These are phyloP conservation scores for Claviceps lovelessii DNA, from an alignment of 2,329 filamentous ascomycete genomes.

Conservation along the genomic window DNA sequence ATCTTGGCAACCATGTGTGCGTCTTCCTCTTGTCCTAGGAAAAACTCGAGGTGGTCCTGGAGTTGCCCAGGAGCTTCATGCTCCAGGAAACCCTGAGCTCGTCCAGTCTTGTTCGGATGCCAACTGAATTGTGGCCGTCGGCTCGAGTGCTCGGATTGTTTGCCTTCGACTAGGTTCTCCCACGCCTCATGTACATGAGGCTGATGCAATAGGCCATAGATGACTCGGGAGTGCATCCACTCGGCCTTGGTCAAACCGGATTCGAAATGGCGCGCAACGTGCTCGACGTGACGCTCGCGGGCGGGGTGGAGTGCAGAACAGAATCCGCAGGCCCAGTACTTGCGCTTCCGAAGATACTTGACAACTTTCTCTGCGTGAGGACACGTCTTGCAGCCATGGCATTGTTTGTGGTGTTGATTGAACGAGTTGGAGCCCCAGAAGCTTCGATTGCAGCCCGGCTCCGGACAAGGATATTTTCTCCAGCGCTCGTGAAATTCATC, in stretches of 20 bases:
- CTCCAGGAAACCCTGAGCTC: conserved; percentile 44
- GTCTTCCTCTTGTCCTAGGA: conserved; percentile 42
- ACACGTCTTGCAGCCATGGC: conserved; percentile 50
- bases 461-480: conserved; percentile 53
- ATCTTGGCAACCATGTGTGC: conserved; percentile 42
- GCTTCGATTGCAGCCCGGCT: conserved; percentile 47
- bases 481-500: conserved; percentile 56
- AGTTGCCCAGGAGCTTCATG: conserved; percentile 49
- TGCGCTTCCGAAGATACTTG: conserved; percentile 47
- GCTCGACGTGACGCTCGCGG: conserved; percentile 52
- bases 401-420: conserved; percentile 52
- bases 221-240: conserved; percentile 55
- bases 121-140: conserved; percentile 48
- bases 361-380: conserved; percentile 51
- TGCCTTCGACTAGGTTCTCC: conserved; percentile 38
- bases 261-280: conserved; percentile 55
- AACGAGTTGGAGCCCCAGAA: conserved; percentile 56
- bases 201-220: conserved; percentile 54
- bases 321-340: conserved; percentile 56
- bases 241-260: conserved; percentile 46
- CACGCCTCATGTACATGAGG: conserved; percentile 46
- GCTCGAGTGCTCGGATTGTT: conserved; percentile 39
- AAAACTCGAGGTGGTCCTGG: conserved; percentile 51
- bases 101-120: conserved; percentile 41
- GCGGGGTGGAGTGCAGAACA: conserved; percentile 49